These are phyloP conservation scores for Trichoderma guizhouense DNA, from an alignment of 2,329 filamentous ascomycete species.

Conservation along the genomic window DNA sequence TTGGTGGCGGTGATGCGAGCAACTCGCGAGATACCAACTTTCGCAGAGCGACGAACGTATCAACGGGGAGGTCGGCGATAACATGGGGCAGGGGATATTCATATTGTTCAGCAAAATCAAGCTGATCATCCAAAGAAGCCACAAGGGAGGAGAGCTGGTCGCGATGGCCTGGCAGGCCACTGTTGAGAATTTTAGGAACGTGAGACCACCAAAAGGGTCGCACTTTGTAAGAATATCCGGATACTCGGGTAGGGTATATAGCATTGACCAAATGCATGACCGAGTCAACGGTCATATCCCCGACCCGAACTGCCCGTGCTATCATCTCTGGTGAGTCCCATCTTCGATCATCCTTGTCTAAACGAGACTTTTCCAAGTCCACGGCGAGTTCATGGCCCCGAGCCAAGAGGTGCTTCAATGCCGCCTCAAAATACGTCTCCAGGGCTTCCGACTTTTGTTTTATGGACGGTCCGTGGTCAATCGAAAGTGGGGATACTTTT, in stretches of 20 bases:
- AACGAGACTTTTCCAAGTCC: conserved; percentile 18
- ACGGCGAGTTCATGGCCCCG: conserved; percentile 22
- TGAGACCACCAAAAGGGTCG: conserved; percentile 43
- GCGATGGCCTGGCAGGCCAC: conserved; percentile 28
- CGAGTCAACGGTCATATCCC: conserved; percentile 38
- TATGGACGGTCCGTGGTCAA: conserved; percentile 24
- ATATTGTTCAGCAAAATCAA: conserved; percentile 32
- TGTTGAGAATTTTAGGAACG: conserved; percentile 35
- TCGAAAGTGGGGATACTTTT: conserved; percentile 32
- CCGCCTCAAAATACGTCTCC: conserved; percentile 33
- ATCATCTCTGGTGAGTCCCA: conserved; percentile 21
- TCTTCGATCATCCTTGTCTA: background rate
- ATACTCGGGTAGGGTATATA: conserved; percentile 33
- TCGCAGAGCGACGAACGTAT: conserved; percentile 33
- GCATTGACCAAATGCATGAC: conserved; percentile 36
- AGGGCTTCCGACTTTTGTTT: conserved; percentile 27
- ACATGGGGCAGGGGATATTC: conserved; percentile 34
- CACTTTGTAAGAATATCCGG: conserved; percentile 34
- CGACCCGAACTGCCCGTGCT: conserved; percentile 24
- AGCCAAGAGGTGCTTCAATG: conserved; percentile 24
- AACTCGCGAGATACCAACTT: conserved; percentile 31
- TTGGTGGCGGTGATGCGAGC: conserved; percentile 26
- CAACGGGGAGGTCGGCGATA: conserved; percentile 34
- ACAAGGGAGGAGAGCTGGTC: conserved; percentile 30
- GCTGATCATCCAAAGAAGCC: conserved; percentile 27